phyloP scores from a whole-genome alignment of 2,329 filamentous ascomycete genomes.

The Cladosporium sphaerospermum region DNA sequence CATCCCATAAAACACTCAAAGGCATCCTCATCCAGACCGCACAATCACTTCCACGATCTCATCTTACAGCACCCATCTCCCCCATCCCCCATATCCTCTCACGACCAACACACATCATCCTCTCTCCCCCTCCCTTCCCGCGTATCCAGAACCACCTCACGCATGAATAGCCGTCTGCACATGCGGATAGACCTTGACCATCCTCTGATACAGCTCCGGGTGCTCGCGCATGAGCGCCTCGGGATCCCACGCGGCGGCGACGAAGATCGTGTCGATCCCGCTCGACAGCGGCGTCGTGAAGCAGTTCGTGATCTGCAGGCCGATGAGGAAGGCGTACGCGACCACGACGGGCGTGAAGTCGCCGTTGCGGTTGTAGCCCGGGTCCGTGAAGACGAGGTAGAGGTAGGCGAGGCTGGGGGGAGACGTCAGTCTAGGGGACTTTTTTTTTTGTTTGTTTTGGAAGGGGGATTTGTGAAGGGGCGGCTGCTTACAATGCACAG shows the following conservation, averaged over 20 bases:
- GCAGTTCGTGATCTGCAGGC: conserved; percentile 80
- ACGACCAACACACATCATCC: too few species aligned
- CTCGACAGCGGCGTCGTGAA: conserved; percentile 83
- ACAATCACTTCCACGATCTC: too few species aligned
- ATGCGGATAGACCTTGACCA: conserved; percentile 77
- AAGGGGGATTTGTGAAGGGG: neutral
- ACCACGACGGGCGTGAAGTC: conserved; percentile 71
- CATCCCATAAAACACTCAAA: too few species aligned
- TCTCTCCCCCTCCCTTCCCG: neutral
- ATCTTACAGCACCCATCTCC: too few species aligned
- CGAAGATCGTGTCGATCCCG: conserved; percentile 89
- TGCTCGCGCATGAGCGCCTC: conserved; percentile 75
- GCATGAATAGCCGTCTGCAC: conserved; percentile 25
- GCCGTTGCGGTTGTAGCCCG: conserved; percentile 64
- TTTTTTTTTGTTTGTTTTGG: neutral
- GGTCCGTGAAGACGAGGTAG: conserved; percentile 78
- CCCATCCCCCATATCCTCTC: too few species aligned
- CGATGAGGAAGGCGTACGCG: conserved; percentile 82
- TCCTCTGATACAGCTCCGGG: conserved; percentile 69
- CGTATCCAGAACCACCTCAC: conserved; percentile 2
- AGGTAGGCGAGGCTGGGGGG: conserved; percentile 60
- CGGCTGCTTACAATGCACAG: conserved; percentile 53
- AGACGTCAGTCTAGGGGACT: neutral
- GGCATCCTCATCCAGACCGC: too few species aligned
- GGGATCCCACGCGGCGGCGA: conserved; percentile 63